phyloP scores from a whole-genome alignment of 192 early-diverging fungal genomes.

The Coemansia erecta region DNA sequence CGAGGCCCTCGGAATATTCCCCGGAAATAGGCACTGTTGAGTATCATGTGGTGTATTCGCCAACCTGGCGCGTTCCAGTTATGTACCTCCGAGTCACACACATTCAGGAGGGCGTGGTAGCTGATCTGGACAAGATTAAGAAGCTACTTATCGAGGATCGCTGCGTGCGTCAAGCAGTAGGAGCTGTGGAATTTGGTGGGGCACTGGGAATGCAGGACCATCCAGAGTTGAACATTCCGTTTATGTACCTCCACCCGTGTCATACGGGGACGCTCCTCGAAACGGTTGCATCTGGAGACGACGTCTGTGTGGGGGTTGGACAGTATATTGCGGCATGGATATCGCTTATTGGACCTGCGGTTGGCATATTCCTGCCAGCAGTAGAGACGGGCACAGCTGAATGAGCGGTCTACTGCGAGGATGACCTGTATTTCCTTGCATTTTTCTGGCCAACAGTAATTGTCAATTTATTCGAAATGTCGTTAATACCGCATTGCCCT shows the following conservation, averaged over 20 bases:
- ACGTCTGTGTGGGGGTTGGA: slow-evolving; percentile 1
- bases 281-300: slow-evolving; percentile 9
- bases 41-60: slow-evolving; percentile 41
- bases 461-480: background rate
- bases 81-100: slow-evolving; percentile 25
- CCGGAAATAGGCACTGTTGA: slow-evolving; percentile 10
- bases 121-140: slow-evolving; percentile 13
- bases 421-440: background rate
- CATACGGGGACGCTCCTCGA: slow-evolving; percentile 43
- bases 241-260: slow-evolving; percentile 47
- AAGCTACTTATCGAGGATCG: slow-evolving; percentile 20
- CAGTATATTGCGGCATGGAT: slow-evolving; percentile 41
- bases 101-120: background rate
- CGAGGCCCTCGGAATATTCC: background rate
- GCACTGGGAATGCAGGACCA: slow-evolving; percentile 50
- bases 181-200: slow-evolving; percentile 48
- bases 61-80: slow-evolving; percentile 41
- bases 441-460: background rate
- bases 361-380: slow-evolving; percentile 31
- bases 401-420: background rate
- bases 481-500: background rate
- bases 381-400: background rate
- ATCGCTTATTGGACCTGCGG: slow-evolving; percentile 36
- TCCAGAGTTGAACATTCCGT: slow-evolving; percentile 33
- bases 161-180: slow-evolving; percentile 22